Evolutionary conservation across 805 yeast genomes (phyloP).

Genomic region (Kodamaea sagamina): DNA sequence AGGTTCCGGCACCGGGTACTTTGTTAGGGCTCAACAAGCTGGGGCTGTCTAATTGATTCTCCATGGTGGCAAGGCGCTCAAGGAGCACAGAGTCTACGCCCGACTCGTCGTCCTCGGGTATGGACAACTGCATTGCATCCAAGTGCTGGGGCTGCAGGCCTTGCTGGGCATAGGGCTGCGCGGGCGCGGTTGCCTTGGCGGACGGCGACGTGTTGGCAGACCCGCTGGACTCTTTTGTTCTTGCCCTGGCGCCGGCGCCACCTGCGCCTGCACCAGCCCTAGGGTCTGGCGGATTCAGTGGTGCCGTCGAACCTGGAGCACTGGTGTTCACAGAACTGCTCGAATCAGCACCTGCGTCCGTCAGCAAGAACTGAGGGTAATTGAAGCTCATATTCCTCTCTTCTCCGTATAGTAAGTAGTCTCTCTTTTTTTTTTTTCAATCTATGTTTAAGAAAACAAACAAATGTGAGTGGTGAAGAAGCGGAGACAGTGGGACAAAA

Average conservation of each 20-base stretch:
- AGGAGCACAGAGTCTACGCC: not conserved
- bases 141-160: not conserved
- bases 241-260: slow-evolving; percentile 6
- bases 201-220: slow-evolving; percentile 8
- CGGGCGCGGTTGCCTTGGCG: not conserved
- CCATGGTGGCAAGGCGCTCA: not conserved
- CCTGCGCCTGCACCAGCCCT: not conserved
- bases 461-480: not conserved
- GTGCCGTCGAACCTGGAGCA: slow-evolving; percentile 1
- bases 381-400: slow-evolving; percentile 29
- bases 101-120: slow-evolving; percentile 1
- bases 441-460: not conserved
- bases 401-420: slow-evolving; percentile 8
- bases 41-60: slow-evolving; percentile 3
- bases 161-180: not conserved
- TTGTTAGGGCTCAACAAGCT: slow-evolving; percentile 2
- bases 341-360: slow-evolving; percentile 13
- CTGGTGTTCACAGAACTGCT: not conserved
- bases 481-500: too few relatives aligned
- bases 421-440: slow-evolving; percentile 13
- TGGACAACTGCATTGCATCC: slow-evolving; percentile 3
- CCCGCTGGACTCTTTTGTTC: not conserved
- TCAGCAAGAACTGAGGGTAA: slow-evolving; percentile 37
- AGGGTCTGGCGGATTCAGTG: slow-evolving; percentile 6
- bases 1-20: slow-evolving; percentile 1